Conservation (phyloP, 1,284 basidiomycete genomes). For the Ganoderma leucocontextum region DNA sequence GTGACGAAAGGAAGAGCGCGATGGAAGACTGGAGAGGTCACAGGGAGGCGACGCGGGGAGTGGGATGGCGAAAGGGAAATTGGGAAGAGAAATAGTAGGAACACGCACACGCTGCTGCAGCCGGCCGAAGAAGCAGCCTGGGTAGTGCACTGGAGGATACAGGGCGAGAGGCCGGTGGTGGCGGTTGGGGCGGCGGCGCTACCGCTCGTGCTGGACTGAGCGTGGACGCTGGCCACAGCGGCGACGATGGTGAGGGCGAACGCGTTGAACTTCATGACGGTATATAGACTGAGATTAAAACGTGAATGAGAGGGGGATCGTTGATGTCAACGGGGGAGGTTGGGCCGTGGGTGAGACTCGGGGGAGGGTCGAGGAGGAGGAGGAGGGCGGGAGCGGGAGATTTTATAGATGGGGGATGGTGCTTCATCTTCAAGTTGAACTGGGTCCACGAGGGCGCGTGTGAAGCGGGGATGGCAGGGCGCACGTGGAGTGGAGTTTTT, state of each 20-base stretch:
- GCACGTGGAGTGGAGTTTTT: background rate
- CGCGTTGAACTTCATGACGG: constrained; percentile 32
- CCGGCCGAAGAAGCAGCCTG: constrained; percentile 28
- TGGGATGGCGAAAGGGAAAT: background rate
- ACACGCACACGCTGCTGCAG: constrained; percentile 36
- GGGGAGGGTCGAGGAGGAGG: background rate
- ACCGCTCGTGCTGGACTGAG: constrained; percentile 27
- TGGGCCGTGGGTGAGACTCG: background rate
- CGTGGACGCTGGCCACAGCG: constrained; percentile 31
- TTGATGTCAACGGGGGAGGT: background rate
- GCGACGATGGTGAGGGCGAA: constrained; percentile 29
- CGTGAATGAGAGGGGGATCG: background rate
- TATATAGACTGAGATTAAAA: background rate
- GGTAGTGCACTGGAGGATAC: constrained; percentile 33
- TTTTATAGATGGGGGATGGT: background rate
- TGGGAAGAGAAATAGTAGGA: background rate
- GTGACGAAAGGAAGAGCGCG: background rate
- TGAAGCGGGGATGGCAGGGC: background rate
- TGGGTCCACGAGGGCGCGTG: background rate
- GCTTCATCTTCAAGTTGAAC: background rate
- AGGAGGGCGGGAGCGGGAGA: background rate
- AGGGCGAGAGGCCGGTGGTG: constrained; percentile 32
- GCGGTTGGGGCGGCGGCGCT: constrained; percentile 27
- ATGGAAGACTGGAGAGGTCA: background rate
- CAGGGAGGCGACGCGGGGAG: background rate